Evolutionary conservation across 768 basidiomycete species (phyloP), one percentile per base, ranked within the genome.

Genomic region (Mycena galopus): DNA sequence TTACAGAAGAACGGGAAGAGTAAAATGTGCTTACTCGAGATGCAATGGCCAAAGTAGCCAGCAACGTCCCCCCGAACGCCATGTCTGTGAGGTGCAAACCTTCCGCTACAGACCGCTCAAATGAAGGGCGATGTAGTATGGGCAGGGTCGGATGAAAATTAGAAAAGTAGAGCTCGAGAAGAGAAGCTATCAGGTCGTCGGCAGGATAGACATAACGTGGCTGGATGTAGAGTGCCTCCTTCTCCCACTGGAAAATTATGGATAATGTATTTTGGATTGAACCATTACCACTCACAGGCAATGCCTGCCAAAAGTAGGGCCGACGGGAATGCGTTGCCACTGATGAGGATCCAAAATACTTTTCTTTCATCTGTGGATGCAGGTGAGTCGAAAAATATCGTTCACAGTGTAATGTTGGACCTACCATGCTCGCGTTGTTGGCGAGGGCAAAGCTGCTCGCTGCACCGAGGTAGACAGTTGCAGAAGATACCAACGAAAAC

Each of bases 1-100:
- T 89, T n/a, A 71, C 86, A 79, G 4, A n/a, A n/a, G 89, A 35
- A 44, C 10, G 74, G 7, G 76, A 81, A 55, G 19, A 86, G 8
- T 0, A 21, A 86, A n/a, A 80, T 21, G 44, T 7, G n/a, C 44
- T 47, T 19, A 47, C 44, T 8, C 44, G n/a, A 3, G 44, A 47
- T n/a, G n/a, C 44, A 47, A 47, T n/a, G 44, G 44, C 44, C 16
- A 47, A 47, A 8, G n/a, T 7, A 16, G 44, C 19, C 21, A 47
- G 44, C 21, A 47, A 10, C 21, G 11, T 6, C 3, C 44, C 44
- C 21, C 44, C 44, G n/a, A 47, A 47, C n/a, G 5, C 21, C n/a
- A 8, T 47, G 21, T 47, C n/a, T 21, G 8, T 7, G 21, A 47
- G 11, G 21, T 47, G 44, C 44, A 47, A n/a, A 8, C 44, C 44